Percentiles rank a stretch among this genome's conserved stretches.
Evolutionary conservation across 2,329 filamentous ascomycete species (phyloP).

Genomic region (Exophiala sp.): DNA sequence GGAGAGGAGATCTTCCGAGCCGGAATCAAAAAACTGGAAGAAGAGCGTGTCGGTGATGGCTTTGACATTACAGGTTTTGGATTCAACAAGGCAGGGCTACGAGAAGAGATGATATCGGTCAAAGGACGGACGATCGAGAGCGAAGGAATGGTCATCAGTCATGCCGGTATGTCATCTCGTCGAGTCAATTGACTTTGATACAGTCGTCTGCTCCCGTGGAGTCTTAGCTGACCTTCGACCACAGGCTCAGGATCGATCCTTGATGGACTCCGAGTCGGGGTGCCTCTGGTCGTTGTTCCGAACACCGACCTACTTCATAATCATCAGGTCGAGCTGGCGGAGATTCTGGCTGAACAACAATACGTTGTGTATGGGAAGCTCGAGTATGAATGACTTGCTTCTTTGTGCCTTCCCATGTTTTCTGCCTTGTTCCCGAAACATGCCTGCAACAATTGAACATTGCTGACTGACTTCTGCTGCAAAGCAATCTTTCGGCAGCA

Average conservation of each 20-base stretch:
- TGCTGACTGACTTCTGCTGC: slow-evolving; percentile 13
- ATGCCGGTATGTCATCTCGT: slow-evolving; percentile 63
- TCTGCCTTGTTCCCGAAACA: background rate
- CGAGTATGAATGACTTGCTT: slow-evolving; percentile 43
- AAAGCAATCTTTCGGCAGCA: slow-evolving; percentile 44
- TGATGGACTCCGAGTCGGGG: slow-evolving; percentile 65
- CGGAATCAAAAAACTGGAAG: slow-evolving; percentile 24
- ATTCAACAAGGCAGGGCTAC: slow-evolving; percentile 58
- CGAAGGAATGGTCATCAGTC: slow-evolving; percentile 71
- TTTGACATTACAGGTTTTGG: slow-evolving; percentile 58
- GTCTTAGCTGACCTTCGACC: background rate
- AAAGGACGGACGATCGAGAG: slow-evolving; percentile 39
- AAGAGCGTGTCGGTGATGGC: slow-evolving; percentile 32
- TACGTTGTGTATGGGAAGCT: slow-evolving; percentile 69
- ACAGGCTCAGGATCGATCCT: slow-evolving; percentile 84
- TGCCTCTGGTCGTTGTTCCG: slow-evolving; percentile 82
- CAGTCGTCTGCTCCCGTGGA: background rate
- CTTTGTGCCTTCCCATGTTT: background rate
- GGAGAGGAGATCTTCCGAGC: slow-evolving; percentile 50
- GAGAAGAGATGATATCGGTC: slow-evolving; percentile 52
- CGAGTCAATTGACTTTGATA: no score
- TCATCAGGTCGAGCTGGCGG: slow-evolving; percentile 82
- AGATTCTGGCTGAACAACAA: slow-evolving; percentile 64
- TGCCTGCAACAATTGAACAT: background rate
- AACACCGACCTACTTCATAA: slow-evolving; percentile 79